phyloP scores from a whole-genome alignment of 1,139 yeast genomes.

The Protomyces gravidus region DNA sequence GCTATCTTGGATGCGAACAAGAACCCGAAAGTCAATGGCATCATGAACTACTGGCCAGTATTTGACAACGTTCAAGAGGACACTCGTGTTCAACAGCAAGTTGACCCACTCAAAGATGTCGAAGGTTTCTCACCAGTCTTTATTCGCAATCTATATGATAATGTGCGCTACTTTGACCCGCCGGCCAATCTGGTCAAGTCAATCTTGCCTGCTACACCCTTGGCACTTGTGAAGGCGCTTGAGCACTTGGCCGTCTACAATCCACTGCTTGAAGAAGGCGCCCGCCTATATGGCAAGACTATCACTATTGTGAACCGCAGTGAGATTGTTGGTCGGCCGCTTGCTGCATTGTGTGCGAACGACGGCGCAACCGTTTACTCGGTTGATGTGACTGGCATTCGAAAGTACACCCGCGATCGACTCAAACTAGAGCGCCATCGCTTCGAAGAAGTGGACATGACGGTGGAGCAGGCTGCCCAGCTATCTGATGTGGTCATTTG shows the following conservation, averaged over 20 bases:
- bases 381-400: constrained; percentile 79
- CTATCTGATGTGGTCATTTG: constrained; percentile 88
- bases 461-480: constrained; percentile 61
- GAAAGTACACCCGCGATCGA: constrained; percentile 89
- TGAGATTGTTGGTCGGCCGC: constrained; percentile 94
- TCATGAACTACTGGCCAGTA: constrained; percentile 97
- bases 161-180: constrained; percentile 72
- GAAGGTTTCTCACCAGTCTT: constrained; percentile 90
- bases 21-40: constrained; percentile 76
- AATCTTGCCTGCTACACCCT: constrained; percentile 90
- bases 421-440: constrained; percentile 75
- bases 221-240: constrained; percentile 87
- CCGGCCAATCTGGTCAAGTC: constrained; percentile 60
- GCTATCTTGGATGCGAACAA: constrained; percentile 75
- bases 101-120: constrained; percentile 80
- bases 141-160: constrained; percentile 91
- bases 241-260: constrained; percentile 89
- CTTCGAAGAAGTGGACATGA: constrained; percentile 55
- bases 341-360: constrained; percentile 91
- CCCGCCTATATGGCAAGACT: constrained; percentile 87
- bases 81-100: constrained; percentile 88
- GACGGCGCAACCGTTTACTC: constrained; percentile 97
- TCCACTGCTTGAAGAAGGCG: constrained; percentile 74
- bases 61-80: constrained; percentile 85
- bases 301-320: constrained; percentile 85